phyloP scores from a whole-genome alignment of 768 basidiomycete genomes.

The Tylopilus sp. region DNA sequence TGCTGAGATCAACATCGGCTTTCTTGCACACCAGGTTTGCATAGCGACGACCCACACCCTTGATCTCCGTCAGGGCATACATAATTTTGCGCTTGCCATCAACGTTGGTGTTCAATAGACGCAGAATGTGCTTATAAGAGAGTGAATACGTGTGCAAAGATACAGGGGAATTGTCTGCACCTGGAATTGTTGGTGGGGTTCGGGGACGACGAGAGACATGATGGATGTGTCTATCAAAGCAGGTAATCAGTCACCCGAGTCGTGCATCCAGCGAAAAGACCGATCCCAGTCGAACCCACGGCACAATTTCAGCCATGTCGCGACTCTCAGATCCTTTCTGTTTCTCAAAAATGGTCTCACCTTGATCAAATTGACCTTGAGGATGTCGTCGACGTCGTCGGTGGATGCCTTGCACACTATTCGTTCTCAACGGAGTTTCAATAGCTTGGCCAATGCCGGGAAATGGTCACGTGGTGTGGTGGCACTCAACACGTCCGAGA shows the following conservation, averaged over 20 bases:
- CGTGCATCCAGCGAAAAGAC: slow-evolving; percentile 20
- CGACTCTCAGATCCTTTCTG: neutral
- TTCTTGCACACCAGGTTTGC: slow-evolving; percentile 99
- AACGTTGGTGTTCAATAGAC: slow-evolving; percentile 99
- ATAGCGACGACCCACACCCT: slow-evolving; percentile 99
- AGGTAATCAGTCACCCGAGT: slow-evolving; percentile 15
- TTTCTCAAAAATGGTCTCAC: slow-evolving; percentile 19
- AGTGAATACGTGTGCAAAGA: slow-evolving; percentile 1
- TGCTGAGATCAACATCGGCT: slow-evolving; percentile 97
- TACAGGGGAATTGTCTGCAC: slow-evolving; percentile 37
- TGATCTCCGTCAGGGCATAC: slow-evolving; percentile 99
- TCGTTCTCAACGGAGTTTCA: slow-evolving; percentile 24
- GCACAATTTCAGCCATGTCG: neutral
- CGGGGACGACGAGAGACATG: slow-evolving; percentile 98
- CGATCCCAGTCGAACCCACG: neutral
- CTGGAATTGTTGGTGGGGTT: slow-evolving; percentile 94
- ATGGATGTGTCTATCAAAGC: slow-evolving; percentile 14
- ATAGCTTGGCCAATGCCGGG: slow-evolving; percentile 21
- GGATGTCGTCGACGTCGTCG: slow-evolving; percentile 16
- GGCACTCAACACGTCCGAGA: slow-evolving; percentile 18
- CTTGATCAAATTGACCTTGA: slow-evolving; percentile 21
- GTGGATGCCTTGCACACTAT: neutral
- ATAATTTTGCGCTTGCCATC: slow-evolving; percentile 99
- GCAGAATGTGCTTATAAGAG: slow-evolving; percentile 86
- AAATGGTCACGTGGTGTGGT: slow-evolving; percentile 23